A percentile compares a stretch with the other conserved stretches of the same genome.
phyloP scores from a whole-genome alignment of 2,329 filamentous ascomycete species.

The Metarhizium humberi region DNA sequence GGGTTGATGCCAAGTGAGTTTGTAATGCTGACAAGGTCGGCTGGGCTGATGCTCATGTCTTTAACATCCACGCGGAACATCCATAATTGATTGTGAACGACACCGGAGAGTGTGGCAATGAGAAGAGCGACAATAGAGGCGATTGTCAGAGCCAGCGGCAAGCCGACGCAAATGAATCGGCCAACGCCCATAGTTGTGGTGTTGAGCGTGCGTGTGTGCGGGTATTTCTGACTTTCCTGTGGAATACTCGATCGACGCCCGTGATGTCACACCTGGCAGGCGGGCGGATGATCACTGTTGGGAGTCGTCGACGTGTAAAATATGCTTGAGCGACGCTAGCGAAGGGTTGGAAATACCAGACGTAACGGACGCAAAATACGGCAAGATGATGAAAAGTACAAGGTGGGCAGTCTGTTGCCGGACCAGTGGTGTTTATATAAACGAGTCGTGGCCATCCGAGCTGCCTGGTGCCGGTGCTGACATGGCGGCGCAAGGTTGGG shows the following conservation, averaged over 20 bases:
- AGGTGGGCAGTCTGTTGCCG: background rate
- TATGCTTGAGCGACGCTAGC: too few species aligned
- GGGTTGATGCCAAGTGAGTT: conserved; percentile 12
- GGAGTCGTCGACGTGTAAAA: too few species aligned
- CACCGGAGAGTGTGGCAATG: conserved; percentile 45
- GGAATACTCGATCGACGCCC: too few species aligned
- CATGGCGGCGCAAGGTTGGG: background rate
- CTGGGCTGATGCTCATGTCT: conserved; percentile 37
- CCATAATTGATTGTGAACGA: conserved; percentile 46
- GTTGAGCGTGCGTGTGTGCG: conserved; percentile 1
- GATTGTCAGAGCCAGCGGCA: conserved; percentile 76
- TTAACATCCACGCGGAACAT: conserved; percentile 53
- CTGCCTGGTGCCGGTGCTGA: background rate
- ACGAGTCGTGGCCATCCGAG: background rate
- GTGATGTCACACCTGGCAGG: too few species aligned
- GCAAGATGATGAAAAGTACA: background rate
- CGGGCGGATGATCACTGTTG: too few species aligned
- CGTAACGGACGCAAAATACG: background rate
- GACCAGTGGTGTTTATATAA: background rate
- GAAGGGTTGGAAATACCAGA: background rate
- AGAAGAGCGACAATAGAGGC: conserved; percentile 64
- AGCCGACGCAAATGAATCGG: conserved; percentile 75
- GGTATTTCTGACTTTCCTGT: background rate
- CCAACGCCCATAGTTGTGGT: conserved; percentile 50
- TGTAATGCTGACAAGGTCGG: conserved; percentile 28